These are phyloP conservation scores for Yamadazyma triangularis DNA, from an alignment of 1,139 yeast species.

Conservation along the genomic window DNA sequence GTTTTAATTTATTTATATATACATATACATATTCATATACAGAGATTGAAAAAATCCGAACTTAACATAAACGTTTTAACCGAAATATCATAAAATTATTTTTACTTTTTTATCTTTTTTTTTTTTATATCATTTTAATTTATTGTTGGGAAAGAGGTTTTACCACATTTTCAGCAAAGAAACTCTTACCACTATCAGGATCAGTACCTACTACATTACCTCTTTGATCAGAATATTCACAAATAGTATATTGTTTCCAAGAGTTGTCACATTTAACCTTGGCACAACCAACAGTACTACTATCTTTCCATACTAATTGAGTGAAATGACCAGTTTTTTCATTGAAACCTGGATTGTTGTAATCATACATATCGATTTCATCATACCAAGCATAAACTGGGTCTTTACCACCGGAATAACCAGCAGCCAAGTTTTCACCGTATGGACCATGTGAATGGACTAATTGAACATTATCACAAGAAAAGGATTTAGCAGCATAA, in stretches of 20 bases:
- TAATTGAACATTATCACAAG: conserved; percentile 51
- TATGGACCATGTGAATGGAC: conserved; percentile 49
- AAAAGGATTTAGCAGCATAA: conserved; percentile 39
- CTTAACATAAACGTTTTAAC: no score
- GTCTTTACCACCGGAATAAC: conserved; percentile 40
- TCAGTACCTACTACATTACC: conserved; percentile 53
- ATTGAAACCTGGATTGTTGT: conserved; percentile 37
- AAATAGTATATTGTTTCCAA: conserved; percentile 59
- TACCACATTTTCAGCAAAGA: conserved; percentile 51
- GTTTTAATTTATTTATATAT: no score
- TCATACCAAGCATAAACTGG: conserved; percentile 66
- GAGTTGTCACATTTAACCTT: conserved; percentile 44
- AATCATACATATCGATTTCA: conserved; percentile 53
- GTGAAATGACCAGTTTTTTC: conserved; percentile 61
- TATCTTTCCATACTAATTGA: conserved; percentile 61
- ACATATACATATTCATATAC: no score
- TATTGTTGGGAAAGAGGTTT: no score
- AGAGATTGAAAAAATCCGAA: no score
- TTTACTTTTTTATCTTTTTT: no score
- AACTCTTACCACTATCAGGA: conserved; percentile 26
- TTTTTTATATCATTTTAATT: no score
- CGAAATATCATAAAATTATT: no score
- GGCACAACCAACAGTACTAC: conserved; percentile 61
- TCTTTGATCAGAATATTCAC: conserved; percentile 56
- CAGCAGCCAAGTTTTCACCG: conserved; percentile 62